Evolutionary conservation across 768 basidiomycete genomes (phyloP).

Genomic region (Termitomyces sp.): DNA sequence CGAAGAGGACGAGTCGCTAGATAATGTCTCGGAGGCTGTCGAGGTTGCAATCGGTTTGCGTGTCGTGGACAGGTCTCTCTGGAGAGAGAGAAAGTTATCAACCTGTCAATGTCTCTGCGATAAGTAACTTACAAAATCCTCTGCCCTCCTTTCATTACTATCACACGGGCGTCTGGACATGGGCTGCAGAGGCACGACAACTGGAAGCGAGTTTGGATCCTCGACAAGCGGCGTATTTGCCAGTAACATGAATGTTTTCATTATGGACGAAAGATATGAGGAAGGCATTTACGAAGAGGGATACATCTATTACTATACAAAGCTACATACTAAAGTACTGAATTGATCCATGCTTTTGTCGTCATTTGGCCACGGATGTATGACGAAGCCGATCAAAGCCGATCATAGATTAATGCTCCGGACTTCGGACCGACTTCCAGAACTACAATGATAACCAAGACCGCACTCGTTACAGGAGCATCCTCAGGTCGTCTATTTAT

Average conservation of each 20-base stretch:
- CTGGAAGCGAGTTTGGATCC: constrained; percentile 10
- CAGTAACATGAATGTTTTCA: constrained; percentile 25
- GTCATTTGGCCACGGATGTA: background rate
- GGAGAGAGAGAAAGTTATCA: background rate
- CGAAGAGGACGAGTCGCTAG: background rate
- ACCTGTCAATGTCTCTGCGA: background rate
- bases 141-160: background rate
- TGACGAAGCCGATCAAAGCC: constrained; percentile 1
- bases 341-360: background rate
- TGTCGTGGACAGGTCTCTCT: background rate
- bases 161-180: constrained; percentile 5
- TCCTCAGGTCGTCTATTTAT: constrained; percentile 10
- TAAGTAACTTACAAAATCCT: constrained; percentile 1
- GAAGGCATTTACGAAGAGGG: constrained; percentile 9
- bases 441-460: constrained; percentile 10
- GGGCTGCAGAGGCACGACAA: constrained; percentile 20
- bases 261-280: constrained; percentile 15
- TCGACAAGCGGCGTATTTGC: constrained; percentile 30
- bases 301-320: background rate
- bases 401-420: background rate
- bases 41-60: background rate
- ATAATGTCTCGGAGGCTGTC: background rate
- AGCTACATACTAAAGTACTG: background rate
- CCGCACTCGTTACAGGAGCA: constrained; percentile 26
- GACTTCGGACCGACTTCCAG: background rate